Conservation (phyloP, 495 filamentous ascomycete genomes). For the Ramalina peruviana region DNA sequence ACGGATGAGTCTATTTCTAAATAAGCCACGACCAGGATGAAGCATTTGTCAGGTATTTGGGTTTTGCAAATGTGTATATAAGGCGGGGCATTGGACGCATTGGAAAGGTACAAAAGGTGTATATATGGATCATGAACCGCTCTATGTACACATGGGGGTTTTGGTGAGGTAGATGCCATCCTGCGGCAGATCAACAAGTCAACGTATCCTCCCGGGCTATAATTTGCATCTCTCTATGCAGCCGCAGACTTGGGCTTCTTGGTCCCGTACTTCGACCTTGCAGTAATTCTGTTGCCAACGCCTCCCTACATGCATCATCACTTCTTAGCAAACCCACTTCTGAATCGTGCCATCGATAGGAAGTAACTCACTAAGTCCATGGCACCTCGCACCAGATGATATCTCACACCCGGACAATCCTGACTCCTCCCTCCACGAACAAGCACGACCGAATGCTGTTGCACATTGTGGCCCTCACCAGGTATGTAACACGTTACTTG, state of each 20-base stretch:
- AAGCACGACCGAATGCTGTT: slow-evolving; percentile 94
- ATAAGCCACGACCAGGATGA: no score
- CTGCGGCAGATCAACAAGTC: no score
- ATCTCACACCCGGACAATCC: slow-evolving; percentile 98
- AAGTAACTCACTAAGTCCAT: slow-evolving; percentile 71
- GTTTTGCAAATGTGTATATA: no score
- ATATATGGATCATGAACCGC: no score
- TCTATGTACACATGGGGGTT: no score
- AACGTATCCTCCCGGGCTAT: no score
- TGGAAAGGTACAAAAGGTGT: no score
- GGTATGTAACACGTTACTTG: slow-evolving; percentile 7
- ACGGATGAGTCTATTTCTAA: no score
- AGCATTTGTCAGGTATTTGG: no score
- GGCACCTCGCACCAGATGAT: slow-evolving; percentile 80
- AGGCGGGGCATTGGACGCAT: no score
- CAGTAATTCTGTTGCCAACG: slow-evolving; percentile 67
- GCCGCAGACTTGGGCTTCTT: slow-evolving; percentile 84
- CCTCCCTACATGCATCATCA: slow-evolving; percentile 50
- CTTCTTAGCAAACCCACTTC: slow-evolving; percentile 10
- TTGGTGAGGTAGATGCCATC: no score
- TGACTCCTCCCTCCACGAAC: slow-evolving; percentile 81
- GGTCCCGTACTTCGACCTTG: slow-evolving; percentile 91
- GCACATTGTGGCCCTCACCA: slow-evolving; percentile 73
- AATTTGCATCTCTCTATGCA: no score
- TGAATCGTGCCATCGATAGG: slow-evolving; percentile 1